These are phyloP conservation scores for Cinnamomum chago DNA, from an alignment of 164 flowering plant genomes.

Conservation along the genomic window DNA sequence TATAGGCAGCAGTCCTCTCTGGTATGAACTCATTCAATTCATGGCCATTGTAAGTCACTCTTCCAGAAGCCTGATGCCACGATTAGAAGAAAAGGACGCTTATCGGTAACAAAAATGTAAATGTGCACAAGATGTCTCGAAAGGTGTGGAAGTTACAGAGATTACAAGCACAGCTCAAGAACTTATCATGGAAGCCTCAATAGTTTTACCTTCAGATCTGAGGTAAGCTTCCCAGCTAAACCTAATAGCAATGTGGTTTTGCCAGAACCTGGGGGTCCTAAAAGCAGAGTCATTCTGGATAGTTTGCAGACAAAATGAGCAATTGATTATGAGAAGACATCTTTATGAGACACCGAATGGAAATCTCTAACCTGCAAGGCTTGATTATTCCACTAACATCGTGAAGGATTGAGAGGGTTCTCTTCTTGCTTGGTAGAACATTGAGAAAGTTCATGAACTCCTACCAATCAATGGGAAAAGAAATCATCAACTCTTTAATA, in stretches of 20 bases:
- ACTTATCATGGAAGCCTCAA: not conserved
- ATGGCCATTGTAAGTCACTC: conserved; percentile 63
- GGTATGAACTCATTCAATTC: conserved; percentile 60
- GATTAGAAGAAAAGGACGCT: not conserved
- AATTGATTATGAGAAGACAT: not conserved
- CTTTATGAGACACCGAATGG: not conserved
- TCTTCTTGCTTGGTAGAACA: conserved; percentile 47
- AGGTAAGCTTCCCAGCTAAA: conserved; percentile 45
- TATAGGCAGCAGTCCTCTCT: conserved; percentile 54
- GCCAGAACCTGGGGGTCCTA: conserved; percentile 57
- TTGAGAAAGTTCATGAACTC: conserved; percentile 39
- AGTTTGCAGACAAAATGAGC: not conserved
- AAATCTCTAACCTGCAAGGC: conserved; percentile 35
- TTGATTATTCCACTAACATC: conserved; percentile 60
- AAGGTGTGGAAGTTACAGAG: not conserved
- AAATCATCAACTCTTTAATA: not conserved
- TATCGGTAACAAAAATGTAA: not conserved
- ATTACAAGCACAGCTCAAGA: not conserved
- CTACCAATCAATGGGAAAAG: conserved; percentile 19
- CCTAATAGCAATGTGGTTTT: conserved; percentile 48
- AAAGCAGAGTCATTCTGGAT: conserved; percentile 32
- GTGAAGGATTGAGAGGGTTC: conserved; percentile 35
- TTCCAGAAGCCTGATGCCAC: conserved; percentile 37
- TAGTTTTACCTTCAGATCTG: conserved; percentile 14
- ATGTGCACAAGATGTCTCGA: not conserved